These are phyloP conservation scores for Podospora australis DNA, from an alignment of 495 filamentous ascomycete species.

Conservation along the genomic window DNA sequence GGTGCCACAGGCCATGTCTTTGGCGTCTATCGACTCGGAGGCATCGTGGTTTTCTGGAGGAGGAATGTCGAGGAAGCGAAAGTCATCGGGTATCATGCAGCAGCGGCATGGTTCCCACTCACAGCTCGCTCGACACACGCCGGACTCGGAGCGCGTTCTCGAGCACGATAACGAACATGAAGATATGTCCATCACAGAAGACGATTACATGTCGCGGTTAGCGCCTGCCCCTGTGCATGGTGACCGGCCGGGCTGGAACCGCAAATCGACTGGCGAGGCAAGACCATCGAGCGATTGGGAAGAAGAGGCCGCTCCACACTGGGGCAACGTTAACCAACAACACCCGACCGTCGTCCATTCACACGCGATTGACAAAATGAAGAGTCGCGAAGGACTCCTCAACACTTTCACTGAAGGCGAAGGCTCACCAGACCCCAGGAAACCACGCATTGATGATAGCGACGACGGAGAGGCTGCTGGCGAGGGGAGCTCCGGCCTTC, in stretches of 20 bases:
- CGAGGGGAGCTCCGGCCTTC: slow-evolving; percentile 38
- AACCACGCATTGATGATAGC: no score
- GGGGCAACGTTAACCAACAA: slow-evolving; percentile 37
- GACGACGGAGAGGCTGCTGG: slow-evolving; percentile 33
- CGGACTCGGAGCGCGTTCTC: slow-evolving; percentile 17
- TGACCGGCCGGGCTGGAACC: slow-evolving; percentile 43
- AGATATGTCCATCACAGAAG: slow-evolving; percentile 56
- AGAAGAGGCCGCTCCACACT: slow-evolving; percentile 37
- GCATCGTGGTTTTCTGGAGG: slow-evolving; percentile 84
- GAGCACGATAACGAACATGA: slow-evolving; percentile 35
- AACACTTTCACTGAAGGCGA: slow-evolving; percentile 41
- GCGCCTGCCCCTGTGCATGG: slow-evolving; percentile 50
- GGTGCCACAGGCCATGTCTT: slow-evolving; percentile 50
- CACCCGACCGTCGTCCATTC: slow-evolving; percentile 34
- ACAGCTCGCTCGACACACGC: slow-evolving; percentile 35
- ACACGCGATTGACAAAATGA: slow-evolving; percentile 25
- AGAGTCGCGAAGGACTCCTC: slow-evolving; percentile 58
- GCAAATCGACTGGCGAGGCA: slow-evolving; percentile 41
- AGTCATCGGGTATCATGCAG: slow-evolving; percentile 32
- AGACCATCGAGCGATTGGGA: slow-evolving; percentile 42
- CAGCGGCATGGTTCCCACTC: slow-evolving; percentile 27
- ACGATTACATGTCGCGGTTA: slow-evolving; percentile 56
- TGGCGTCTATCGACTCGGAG: slow-evolving; percentile 85
- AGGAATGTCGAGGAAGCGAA: slow-evolving; percentile 32
- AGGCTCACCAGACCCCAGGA: no score